Evolutionary conservation across 805 yeast genomes (phyloP).

Genomic region (Candida boleticola): DNA sequence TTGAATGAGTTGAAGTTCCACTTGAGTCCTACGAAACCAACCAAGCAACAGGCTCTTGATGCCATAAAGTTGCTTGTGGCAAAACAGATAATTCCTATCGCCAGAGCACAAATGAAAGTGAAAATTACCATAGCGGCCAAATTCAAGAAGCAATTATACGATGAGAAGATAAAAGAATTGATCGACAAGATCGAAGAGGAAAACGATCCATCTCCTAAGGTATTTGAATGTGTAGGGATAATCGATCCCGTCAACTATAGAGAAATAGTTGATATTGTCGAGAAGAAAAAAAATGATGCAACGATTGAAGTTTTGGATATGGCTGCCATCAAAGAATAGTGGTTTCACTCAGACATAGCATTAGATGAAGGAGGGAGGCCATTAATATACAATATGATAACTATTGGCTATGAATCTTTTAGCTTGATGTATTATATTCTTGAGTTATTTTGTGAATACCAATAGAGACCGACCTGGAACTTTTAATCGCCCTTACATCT

Average conservation of each 20-base stretch:
- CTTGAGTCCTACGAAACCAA: slow-evolving; percentile 66
- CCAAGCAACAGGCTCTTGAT: slow-evolving; percentile 88
- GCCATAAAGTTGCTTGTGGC: slow-evolving; percentile 77
- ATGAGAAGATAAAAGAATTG: slow-evolving; percentile 30
- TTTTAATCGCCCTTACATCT: no score
- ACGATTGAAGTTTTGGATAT: slow-evolving; percentile 80
- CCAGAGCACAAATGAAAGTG: slow-evolving; percentile 90
- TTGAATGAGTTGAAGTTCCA: slow-evolving; percentile 76
- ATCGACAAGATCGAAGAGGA: slow-evolving; percentile 41
- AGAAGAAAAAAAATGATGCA: slow-evolving; percentile 53
- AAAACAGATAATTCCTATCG: slow-evolving; percentile 86
- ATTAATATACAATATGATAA: no score
- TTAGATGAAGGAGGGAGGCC: not conserved
- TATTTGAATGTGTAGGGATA: slow-evolving; percentile 49
- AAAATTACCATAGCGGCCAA: slow-evolving; percentile 58
- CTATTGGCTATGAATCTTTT: no score
- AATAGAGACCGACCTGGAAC: no score
- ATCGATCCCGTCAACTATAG: slow-evolving; percentile 87
- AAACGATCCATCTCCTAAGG: slow-evolving; percentile 46
- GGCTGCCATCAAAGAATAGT: slow-evolving; percentile 69
- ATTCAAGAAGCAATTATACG: slow-evolving; percentile 43
- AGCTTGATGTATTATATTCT: no score
- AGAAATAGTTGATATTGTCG: slow-evolving; percentile 61
- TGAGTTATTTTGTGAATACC: no score
- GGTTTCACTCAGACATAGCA: no score